A percentile compares a stretch with the other conserved stretches of the same genome.
These are phyloP conservation scores for Podaxis sp. DNA, from an alignment of 768 basidiomycete genomes.

Conservation along the genomic window DNA sequence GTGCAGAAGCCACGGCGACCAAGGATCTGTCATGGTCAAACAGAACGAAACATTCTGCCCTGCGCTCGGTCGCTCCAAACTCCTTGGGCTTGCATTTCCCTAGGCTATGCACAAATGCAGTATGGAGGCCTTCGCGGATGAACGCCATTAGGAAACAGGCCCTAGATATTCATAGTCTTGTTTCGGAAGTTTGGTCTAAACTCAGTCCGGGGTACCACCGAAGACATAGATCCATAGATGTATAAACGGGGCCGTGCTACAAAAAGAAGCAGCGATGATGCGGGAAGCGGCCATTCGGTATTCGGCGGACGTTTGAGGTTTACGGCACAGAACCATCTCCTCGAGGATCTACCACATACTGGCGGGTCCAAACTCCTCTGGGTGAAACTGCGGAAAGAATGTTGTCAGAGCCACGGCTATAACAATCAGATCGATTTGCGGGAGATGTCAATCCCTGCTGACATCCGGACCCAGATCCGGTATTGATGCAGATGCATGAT, in stretches of 20 bases:
- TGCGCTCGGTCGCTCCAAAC: not conserved
- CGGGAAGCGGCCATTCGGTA: not conserved
- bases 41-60: conserved; percentile 21
- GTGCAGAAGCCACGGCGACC: conserved; percentile 1
- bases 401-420: not conserved
- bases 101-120: not conserved
- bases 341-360: not conserved
- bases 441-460: not conserved
- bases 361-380: not conserved
- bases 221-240: not conserved
- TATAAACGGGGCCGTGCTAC: not conserved
- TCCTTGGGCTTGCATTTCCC: not conserved
- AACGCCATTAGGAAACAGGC: not conserved
- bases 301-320: not conserved
- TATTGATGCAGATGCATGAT: not conserved
- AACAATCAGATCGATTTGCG: not conserved
- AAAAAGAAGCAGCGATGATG: not conserved
- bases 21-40: conserved; percentile 26
- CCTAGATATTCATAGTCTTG: not conserved
- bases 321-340: not conserved
- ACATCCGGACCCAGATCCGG: not conserved
- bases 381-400: not conserved
- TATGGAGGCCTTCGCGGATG: not conserved
- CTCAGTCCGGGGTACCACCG: not conserved
- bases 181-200: not conserved